phyloP scores from a whole-genome alignment of 2,329 filamentous ascomycete species.

The Penicillium freii region DNA sequence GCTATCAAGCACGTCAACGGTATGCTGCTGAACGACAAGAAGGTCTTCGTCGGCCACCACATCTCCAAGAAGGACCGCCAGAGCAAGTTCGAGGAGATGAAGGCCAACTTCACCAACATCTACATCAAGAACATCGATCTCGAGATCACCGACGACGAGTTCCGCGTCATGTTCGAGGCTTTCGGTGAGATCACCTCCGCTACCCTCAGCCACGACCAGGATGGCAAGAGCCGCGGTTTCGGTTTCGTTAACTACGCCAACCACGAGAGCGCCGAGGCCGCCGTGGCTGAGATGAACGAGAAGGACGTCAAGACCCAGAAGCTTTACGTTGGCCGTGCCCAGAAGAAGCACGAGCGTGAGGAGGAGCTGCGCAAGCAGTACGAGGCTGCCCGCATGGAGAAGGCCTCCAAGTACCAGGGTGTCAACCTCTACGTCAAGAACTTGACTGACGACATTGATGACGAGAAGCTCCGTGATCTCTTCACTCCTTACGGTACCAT shows the following conservation, averaged over 20 bases:
- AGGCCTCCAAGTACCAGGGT: conserved; percentile 98
- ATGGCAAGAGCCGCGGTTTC: conserved; percentile 92
- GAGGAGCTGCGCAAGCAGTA: conserved; percentile 99
- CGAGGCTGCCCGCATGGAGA: conserved; percentile 94
- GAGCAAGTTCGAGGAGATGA: conserved; percentile 99
- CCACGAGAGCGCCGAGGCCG: conserved; percentile 80
- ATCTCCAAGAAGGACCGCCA: conserved; percentile 99
- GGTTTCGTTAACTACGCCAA: conserved; percentile 95
- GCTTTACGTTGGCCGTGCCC: conserved; percentile 94
- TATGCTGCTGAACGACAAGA: conserved; percentile 99
- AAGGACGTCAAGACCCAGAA: conserved; percentile 92
- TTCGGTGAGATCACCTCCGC: conserved; percentile 94
- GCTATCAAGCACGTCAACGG: conserved; percentile 99
- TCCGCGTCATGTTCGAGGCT: conserved; percentile 87
- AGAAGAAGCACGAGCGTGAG: conserved; percentile 99
- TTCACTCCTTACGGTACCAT: conserved; percentile 91
- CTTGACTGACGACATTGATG: conserved; percentile 91
- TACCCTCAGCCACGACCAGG: conserved; percentile 81
- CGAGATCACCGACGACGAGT: conserved; percentile 88
- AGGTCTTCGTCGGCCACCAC: conserved; percentile 98
- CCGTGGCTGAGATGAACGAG: conserved; percentile 88
- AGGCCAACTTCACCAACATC: conserved; percentile 99
- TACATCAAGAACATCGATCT: conserved; percentile 96
- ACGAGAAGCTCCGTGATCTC: conserved; percentile 93
- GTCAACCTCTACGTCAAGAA: conserved; percentile 99